Base-by-base conservation (phyloP, 164 flowering plant genomes). In the Hamamelis virginiana region DNA sequence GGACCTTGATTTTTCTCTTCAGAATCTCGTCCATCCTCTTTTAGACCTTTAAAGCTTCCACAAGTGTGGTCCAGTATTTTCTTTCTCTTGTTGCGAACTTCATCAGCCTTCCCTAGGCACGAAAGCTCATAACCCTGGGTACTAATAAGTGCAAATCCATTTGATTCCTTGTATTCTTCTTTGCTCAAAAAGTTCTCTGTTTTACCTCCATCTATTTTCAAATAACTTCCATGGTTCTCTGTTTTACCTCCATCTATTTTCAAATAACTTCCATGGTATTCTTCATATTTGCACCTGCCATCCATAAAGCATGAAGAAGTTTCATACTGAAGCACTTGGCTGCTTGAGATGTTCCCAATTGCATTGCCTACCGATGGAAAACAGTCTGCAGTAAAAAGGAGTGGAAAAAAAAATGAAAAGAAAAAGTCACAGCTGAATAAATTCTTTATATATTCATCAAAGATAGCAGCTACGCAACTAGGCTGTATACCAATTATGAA, bases 241-340 rank as follows among this genome's bases (percentile, higher is more conserved):
- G 72, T 45, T 77, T 82, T 82, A 71, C 79, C 81, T 68, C 89
- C 86, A 80, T 91, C 96, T 50, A 89, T 79, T 79, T 85, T 83
- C 68, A 90, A 27, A 72, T 76, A 84, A 65, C 83, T 83, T 70
- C 80, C 90, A 78, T 79, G 85, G 62, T 81, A 83, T 71, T 89
- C 94, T 79, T 86, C 83, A 69, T 81, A 85, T 60, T 75, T 85
- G 56, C 84, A 52, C 43, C 72, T 80, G 47, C 77, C 74, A 68
- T 90, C 96, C 67, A 82, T 68, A 69, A 82, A 65, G 78, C 91
- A 74, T 56, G 97, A 82, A 65, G 97, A 82, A 71, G 85, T 73
- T 74, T 90, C 97, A 73, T 85, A 92, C 68, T 89, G 97, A 65
- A 90, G 84, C 65, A 87, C 81, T 76, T 92, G 94, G 62, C 88